Conservation (phyloP, 1,284 basidiomycete species). For the Boletus smithii region DNA sequence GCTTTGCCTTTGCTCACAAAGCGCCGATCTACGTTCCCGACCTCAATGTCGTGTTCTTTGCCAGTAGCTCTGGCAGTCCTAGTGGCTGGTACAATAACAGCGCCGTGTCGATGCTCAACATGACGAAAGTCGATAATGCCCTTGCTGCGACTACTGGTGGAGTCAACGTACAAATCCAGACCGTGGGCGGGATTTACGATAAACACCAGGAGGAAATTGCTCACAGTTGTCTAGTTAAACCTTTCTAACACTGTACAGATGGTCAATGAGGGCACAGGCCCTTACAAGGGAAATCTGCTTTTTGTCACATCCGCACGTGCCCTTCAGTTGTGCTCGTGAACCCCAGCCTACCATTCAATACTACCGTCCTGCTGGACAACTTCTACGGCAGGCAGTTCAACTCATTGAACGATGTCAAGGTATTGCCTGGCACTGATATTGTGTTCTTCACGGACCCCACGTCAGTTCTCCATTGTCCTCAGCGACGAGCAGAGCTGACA, state of each 20-base stretch:
- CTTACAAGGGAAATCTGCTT: constrained; percentile 58
- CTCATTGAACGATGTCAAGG: constrained; percentile 74
- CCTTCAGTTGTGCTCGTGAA: constrained; percentile 65
- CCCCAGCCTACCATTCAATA: constrained; percentile 57
- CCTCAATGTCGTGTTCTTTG: constrained; percentile 58
- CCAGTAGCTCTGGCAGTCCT: constrained; percentile 44
- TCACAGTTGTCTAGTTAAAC: constrained; percentile 37
- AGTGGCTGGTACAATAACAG: constrained; percentile 47
- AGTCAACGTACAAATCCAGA: constrained; percentile 8
- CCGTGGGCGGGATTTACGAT: constrained; percentile 34
- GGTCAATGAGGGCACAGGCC: constrained; percentile 74
- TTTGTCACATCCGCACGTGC: constrained; percentile 69
- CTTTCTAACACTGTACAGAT: constrained; percentile 54
- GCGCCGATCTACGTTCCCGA: constrained; percentile 61
- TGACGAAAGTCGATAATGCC: too few species aligned
- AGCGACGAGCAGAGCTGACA: not conserved
- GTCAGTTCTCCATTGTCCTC: constrained; percentile 36
- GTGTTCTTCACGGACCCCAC: constrained; percentile 67
- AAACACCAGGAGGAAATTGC: not conserved
- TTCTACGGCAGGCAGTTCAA: constrained; percentile 78
- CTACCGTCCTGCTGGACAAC: constrained; percentile 65
- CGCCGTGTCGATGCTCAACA: constrained; percentile 44
- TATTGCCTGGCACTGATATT: constrained; percentile 62
- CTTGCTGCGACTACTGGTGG: not conserved
- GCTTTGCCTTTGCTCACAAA: constrained; percentile 72